Base-by-base conservation (phyloP, 352 stramenopile species). In the Pythium plurisporium region DNA sequence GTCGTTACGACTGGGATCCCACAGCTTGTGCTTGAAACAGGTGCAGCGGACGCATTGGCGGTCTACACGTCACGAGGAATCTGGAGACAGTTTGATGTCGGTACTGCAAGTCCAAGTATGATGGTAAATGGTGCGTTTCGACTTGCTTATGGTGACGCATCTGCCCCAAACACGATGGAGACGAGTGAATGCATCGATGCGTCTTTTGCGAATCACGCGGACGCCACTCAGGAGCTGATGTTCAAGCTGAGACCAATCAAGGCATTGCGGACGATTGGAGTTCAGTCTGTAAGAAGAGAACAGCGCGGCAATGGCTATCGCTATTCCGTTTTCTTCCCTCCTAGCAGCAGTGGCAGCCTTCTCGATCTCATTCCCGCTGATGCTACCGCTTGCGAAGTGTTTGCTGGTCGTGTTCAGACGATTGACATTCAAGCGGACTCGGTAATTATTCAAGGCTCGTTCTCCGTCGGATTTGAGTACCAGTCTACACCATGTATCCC, bases 41-140 rank as follows among this genome's bases (percentile, higher is more conserved):
- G 75, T 9, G 9, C 42, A 0, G 51, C 66, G 5, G 60, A 70
- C 14, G 52, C 67, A 11, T 31, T 62, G 0, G 82, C 79, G 0
- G 37, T 44, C 1, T 89, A 82, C 46, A 84, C 70, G 0, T 62
- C 68, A 4, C 71, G 76, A 38, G 73, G 75, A 5, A 65, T 73
- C 0, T 20, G 78, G 0, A 66, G 79, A n/a, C 63, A 82, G 42
- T 88, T 91, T 56, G 79, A 91, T 29, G 73, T 91, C 0, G 79
- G 75, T 1, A 59, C 79, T 0, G 61, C 78, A 2, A 72, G 66
- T 42, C 63, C 79, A 0, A 89, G 79, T 56, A 43, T 33, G 4
- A 51, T 86, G 14, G 34, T 86, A 6, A 46, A 33, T 29, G 77
- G 79, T 2, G 70, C 49, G 0, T 87, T 89, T 51, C 73, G 64